A percentile compares a stretch with the other conserved stretches of the same genome.
These are phyloP conservation scores for Spergularia azorica DNA, from an alignment of 179 eudicot genomes.

Conservation along the genomic window DNA sequence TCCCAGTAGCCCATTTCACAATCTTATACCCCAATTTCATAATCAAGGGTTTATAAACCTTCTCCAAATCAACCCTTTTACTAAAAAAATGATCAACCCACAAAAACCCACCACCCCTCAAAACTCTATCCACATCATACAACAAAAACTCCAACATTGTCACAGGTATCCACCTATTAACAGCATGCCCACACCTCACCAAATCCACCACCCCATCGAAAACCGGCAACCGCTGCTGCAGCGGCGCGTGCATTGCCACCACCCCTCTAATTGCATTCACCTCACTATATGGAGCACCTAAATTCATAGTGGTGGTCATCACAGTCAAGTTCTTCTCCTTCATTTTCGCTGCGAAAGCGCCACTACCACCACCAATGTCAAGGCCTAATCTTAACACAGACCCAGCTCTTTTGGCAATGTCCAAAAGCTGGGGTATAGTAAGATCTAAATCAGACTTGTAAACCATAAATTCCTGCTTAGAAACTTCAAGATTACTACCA, in stretches of 20 bases:
- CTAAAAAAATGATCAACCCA: constrained; percentile 86
- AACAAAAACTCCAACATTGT: constrained; percentile 73
- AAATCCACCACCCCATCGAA: constrained; percentile 84
- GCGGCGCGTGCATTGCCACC: constrained; percentile 72
- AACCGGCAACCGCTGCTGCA: constrained; percentile 86
- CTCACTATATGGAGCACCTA: constrained; percentile 77
- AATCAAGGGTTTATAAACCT: constrained; percentile 74
- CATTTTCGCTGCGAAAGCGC: constrained; percentile 75
- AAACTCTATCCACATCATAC: constrained; percentile 81
- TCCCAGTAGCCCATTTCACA: constrained; percentile 87
- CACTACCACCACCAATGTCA: constrained; percentile 90
- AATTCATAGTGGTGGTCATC: constrained; percentile 74
- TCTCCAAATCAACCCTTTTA: constrained; percentile 68
- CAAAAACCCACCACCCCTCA: constrained; percentile 85
- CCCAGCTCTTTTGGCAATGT: constrained; percentile 37
- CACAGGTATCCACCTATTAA: constrained; percentile 86
- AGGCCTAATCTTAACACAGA: constrained; percentile 55
- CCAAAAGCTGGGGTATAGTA: constrained; percentile 56
- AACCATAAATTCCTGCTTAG: constrained; percentile 31
- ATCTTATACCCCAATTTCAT: constrained; percentile 72
- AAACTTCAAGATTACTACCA: constrained; percentile 29
- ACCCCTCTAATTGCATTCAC: constrained; percentile 68
- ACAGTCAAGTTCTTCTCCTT: constrained; percentile 63
- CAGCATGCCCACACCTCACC: constrained; percentile 73
- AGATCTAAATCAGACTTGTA: constrained; percentile 73